Evolutionary conservation across 495 filamentous ascomycete species (phyloP), one percentile per base, ranked within the genome.

Genomic region (Tetracladium marchalianum): DNA sequence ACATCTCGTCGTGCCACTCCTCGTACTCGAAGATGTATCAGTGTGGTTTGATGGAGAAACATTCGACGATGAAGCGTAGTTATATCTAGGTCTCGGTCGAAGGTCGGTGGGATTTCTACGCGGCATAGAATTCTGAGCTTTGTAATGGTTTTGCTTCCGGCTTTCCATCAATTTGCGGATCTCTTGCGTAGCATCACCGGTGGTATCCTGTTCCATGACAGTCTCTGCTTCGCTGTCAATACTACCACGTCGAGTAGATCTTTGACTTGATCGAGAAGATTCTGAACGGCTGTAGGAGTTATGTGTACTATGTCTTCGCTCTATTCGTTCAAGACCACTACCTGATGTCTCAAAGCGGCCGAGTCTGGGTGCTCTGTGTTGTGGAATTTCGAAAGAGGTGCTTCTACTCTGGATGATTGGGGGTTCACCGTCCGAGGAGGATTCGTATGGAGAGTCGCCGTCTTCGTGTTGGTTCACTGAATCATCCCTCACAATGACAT

Each of bases 151-250:
- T 42, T 73, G 76, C 42, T 77, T 75, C 22, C 82, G 73, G 35
- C 70, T 76, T 58, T 84, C 79, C 13, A 85, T 66, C 13, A 93
- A 72, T 61, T 85, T 86, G 24, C 81, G 80, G 27, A 93, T 65
- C 46, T 85, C 85, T 55, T 75, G 70, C 11, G 73, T 64, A 2
- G 77, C 77, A 54, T 76, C 67, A 5, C 67, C 71, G 33, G 46
- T 64, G 53, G 47, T 47, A 37, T 66, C 66, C 17, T 61, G 55
- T 39, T 74, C 68, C 33, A 76, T 63, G 9, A 80, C 62, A 17
- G 76, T 79, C 50, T 77, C 76, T 2, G 72, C 72, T 27, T 81
- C 76, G 55, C 76, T 78, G 31, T 71, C 73, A 4, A 54, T 53
- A 40, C 57, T 65, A 16, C 58, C 60, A 32, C 41, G 38, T 4